Conservation (phyloP, 2,329 filamentous ascomycete species). For the Beauveria australis region DNA sequence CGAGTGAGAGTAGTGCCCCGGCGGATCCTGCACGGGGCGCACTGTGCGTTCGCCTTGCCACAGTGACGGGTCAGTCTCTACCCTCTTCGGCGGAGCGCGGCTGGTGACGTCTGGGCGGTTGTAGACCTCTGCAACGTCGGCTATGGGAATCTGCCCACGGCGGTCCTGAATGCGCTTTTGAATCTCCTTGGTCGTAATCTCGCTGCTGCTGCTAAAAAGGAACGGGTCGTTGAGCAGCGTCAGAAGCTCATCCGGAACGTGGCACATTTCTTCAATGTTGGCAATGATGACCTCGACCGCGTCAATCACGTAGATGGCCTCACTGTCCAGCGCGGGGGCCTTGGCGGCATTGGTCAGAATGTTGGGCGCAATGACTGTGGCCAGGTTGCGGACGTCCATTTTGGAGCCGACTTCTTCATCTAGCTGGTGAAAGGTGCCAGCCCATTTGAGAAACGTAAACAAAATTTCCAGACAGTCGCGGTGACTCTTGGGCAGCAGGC, state of each 20-base stretch:
- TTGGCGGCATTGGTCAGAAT: slow-evolving; percentile 69
- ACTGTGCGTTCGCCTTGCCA: slow-evolving; percentile 81
- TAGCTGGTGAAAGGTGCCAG: slow-evolving; percentile 91
- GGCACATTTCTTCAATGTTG: slow-evolving; percentile 92
- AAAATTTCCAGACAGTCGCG: slow-evolving; percentile 91
- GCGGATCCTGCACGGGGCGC: slow-evolving; percentile 59
- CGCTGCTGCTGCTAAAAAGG: slow-evolving; percentile 72
- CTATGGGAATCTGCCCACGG: slow-evolving; percentile 48
- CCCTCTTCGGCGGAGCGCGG: slow-evolving; percentile 49
- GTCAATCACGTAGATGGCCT: slow-evolving; percentile 88
- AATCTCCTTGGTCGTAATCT: slow-evolving; percentile 95
- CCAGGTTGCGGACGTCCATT: slow-evolving; percentile 97
- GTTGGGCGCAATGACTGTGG: slow-evolving; percentile 95
- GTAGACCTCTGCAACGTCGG: slow-evolving; percentile 49
- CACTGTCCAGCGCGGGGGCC: slow-evolving; percentile 63
- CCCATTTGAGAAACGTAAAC: slow-evolving; percentile 95
- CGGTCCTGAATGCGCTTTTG: slow-evolving; percentile 87
- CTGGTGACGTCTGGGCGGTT: slow-evolving; percentile 50
- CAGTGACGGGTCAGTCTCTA: slow-evolving; percentile 80
- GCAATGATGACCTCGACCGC: slow-evolving; percentile 86
- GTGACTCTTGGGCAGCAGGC: slow-evolving; percentile 83
- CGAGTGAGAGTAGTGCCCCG: slow-evolving; percentile 8
- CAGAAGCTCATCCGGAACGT: slow-evolving; percentile 89
- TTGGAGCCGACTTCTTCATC: slow-evolving; percentile 96
- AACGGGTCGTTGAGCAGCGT: slow-evolving; percentile 75